These are phyloP conservation scores for Colletotrichum ledebouriae DNA, from an alignment of 2,329 filamentous ascomycete species.

Conservation along the genomic window DNA sequence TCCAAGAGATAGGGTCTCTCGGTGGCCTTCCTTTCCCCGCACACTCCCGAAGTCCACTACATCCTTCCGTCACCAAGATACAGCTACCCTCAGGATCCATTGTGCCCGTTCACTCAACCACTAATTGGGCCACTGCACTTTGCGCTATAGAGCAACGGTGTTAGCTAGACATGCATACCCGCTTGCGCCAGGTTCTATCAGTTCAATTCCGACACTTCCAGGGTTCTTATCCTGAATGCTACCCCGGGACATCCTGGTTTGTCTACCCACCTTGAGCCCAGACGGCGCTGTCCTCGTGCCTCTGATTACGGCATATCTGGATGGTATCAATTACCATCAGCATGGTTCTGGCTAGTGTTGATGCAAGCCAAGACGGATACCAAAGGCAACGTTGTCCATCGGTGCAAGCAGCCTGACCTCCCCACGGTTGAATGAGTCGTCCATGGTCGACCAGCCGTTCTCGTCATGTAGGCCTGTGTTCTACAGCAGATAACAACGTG, in stretches of 20 bases:
- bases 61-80: conserved; percentile 24
- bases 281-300: conserved; percentile 34
- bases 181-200: conserved; percentile 16
- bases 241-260: conserved; percentile 21
- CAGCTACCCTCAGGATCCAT: conserved; percentile 9
- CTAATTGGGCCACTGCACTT: not conserved
- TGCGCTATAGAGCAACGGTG: conserved; percentile 18
- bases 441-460: conserved; percentile 3
- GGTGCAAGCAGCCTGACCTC: conserved; percentile 28
- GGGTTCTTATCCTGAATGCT: conserved; percentile 2
- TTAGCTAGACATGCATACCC: conserved; percentile 35
- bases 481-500: conserved; percentile 7
- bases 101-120: conserved; percentile 22
- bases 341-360: conserved; percentile 38
- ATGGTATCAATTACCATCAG: conserved; percentile 28
- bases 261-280: conserved; percentile 13
- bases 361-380: conserved; percentile 30
- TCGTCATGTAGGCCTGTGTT: conserved; percentile 13
- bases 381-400: conserved; percentile 33
- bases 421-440: conserved; percentile 7
- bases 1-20: conserved; percentile 22
- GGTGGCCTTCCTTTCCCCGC: conserved; percentile 30
- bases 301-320: conserved; percentile 29
- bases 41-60: conserved; percentile 26
- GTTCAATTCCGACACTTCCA: conserved; percentile 11